phyloP scores from a whole-genome alignment of 2,329 filamentous ascomycete species.

The Penicillium brevicompactum region DNA sequence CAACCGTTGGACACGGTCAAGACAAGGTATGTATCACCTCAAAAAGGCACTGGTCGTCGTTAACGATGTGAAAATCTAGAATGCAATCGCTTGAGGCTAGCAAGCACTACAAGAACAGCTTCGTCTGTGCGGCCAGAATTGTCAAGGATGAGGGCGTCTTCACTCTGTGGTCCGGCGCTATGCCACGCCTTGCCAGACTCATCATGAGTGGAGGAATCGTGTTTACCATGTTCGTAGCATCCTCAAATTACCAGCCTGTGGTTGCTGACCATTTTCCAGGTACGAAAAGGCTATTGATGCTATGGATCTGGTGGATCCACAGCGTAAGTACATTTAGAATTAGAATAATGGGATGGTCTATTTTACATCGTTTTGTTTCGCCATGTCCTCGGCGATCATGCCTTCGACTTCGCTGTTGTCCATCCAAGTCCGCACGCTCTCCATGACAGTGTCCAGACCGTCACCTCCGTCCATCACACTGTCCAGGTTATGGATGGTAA shows the following conservation, averaged over 20 bases:
- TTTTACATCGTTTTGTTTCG: conserved; percentile 27
- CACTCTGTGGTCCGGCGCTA: conserved; percentile 91
- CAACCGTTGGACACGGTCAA: conserved; percentile 90
- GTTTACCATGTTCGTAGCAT: conserved; percentile 76
- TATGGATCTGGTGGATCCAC: conserved; percentile 77
- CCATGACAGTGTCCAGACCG: conserved; percentile 73
- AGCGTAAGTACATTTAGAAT: conserved; percentile 74
- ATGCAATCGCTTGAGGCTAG: conserved; percentile 96
- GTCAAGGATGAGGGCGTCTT: conserved; percentile 85
- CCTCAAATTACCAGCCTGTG: background rate
- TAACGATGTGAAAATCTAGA: conserved; percentile 58
- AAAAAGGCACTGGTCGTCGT: background rate
- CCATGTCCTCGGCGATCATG: conserved; percentile 66
- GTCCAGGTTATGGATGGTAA: conserved; percentile 78
- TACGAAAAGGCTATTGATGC: conserved; percentile 96
- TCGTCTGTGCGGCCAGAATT: conserved; percentile 79
- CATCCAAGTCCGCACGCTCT: conserved; percentile 76
- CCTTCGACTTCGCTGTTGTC: conserved; percentile 72
- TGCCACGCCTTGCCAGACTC: conserved; percentile 80
- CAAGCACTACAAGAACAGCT: conserved; percentile 79
- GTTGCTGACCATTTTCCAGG: conserved; percentile 36
- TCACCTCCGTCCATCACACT: conserved; percentile 77
- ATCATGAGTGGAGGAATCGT: conserved; percentile 95
- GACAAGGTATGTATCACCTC: conserved; percentile 59
- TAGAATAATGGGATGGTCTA: conserved; percentile 22